Percentiles rank a stretch among this genome's conserved stretches.
phyloP scores from a whole-genome alignment of 139 green algal genomes.

The Auxenochlorella pyrenoidosa region DNA sequence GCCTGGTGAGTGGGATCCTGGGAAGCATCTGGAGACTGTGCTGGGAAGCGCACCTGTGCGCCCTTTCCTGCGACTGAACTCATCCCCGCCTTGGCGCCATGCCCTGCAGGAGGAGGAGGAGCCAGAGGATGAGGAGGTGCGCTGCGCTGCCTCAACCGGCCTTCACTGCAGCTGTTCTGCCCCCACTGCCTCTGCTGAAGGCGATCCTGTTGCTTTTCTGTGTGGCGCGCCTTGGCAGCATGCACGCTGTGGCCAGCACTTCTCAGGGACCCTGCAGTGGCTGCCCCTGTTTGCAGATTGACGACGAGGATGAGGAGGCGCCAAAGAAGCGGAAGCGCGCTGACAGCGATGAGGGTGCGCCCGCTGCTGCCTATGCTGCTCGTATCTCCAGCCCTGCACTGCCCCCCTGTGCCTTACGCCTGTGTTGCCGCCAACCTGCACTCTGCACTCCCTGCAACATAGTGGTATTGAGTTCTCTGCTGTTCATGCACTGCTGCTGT shows the following conservation, averaged over 20 bases:
- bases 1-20: too few species aligned
- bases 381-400: background rate
- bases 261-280: background rate
- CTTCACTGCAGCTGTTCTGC: background rate
- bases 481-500: background rate
- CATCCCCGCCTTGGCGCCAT: background rate
- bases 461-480: background rate
- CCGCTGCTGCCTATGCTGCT: background rate
- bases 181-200: too few species aligned
- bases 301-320: constrained; percentile 22
- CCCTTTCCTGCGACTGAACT: background rate
- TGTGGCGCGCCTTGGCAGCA: too few species aligned
- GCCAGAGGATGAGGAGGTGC: constrained; percentile 32
- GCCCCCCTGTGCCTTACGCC: background rate
- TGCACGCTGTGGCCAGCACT: background rate
- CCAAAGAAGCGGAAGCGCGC: constrained; percentile 36
- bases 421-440: background rate
- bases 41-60: background rate
- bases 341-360: constrained; percentile 27
- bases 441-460: too few species aligned
- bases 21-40: too few species aligned
- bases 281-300: background rate
- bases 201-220: too few species aligned
- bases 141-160: background rate
- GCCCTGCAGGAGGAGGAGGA: constrained; percentile 33